A percentile compares a stretch with the other conserved stretches of the same genome.
Conservation (phyloP, 2,329 filamentous ascomycete genomes). For the Fusarium phyllophilum region DNA sequence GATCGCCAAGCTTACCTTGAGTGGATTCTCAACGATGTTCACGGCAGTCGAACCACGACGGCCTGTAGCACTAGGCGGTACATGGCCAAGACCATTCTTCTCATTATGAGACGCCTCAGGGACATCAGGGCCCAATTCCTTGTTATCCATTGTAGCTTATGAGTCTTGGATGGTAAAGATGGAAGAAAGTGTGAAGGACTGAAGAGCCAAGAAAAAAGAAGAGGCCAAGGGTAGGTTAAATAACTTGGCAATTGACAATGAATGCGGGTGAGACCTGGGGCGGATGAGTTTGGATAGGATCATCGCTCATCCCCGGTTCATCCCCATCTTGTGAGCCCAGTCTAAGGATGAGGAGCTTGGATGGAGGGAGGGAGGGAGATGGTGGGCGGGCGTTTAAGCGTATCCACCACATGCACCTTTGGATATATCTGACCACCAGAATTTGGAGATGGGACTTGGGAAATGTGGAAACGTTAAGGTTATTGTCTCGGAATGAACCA, state of each 20-base stretch:
- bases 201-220: not conserved
- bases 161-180: not conserved
- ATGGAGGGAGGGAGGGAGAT: not conserved
- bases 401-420: slow-evolving; percentile 3
- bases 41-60: slow-evolving; percentile 20
- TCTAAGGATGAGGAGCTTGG: not conserved
- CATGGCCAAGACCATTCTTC: not conserved
- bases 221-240: slow-evolving; percentile 5
- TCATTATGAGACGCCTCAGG: slow-evolving; percentile 12
- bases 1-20: slow-evolving; percentile 27
- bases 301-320: slow-evolving; percentile 18
- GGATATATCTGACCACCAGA: slow-evolving; percentile 5
- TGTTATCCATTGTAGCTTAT: slow-evolving; percentile 13
- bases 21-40: slow-evolving; percentile 22
- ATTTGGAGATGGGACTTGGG: not conserved
- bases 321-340: slow-evolving; percentile 6
- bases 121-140: slow-evolving; percentile 16
- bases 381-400: not conserved
- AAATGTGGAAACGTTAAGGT: slow-evolving; percentile 23
- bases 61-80: not conserved
- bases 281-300: slow-evolving; percentile 17
- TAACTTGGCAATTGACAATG: slow-evolving; percentile 1
- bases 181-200: not conserved
- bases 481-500: not conserved
- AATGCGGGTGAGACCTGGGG: slow-evolving; percentile 9